Evolutionary conservation across 108 stramenopile genomes (phyloP).

Genomic region (Nitzschia sp.): DNA sequence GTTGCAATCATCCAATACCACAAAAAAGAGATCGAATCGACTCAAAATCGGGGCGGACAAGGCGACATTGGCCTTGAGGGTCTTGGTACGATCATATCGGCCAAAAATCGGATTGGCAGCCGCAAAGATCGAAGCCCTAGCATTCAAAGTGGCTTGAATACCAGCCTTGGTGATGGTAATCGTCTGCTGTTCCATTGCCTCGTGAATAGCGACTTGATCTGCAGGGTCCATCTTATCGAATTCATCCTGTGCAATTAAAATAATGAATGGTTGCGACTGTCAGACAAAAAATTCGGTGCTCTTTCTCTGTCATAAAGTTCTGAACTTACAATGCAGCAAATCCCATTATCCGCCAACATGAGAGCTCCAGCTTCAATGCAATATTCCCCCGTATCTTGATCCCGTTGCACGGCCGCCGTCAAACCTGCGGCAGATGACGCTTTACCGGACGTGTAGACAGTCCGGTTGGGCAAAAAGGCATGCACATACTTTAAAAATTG

Average conservation of each 20-base stretch:
- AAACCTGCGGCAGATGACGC: slow-evolving; percentile 98
- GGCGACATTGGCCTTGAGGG: slow-evolving; percentile 92
- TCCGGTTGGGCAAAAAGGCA: slow-evolving; percentile 86
- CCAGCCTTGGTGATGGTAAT: slow-evolving; percentile 99
- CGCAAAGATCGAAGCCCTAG: slow-evolving; percentile 97
- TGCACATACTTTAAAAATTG: slow-evolving; percentile 98
- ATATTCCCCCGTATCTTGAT: slow-evolving; percentile 98
- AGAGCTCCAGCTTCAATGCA: slow-evolving; percentile 99
- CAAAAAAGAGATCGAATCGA: slow-evolving; percentile 99
- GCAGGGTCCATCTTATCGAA: slow-evolving; percentile 95
- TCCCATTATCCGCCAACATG: slow-evolving; percentile 99
- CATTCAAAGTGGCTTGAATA: slow-evolving; percentile 98
- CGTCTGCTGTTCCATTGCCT: slow-evolving; percentile 99
- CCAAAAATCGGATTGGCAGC: slow-evolving; percentile 99
- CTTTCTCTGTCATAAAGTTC: no score
- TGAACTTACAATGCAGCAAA: slow-evolving; percentile 97
- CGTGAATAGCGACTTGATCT: slow-evolving; percentile 99
- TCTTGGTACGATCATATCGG: slow-evolving; percentile 98
- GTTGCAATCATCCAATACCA: slow-evolving; percentile 97
- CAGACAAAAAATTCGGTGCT: not conserved
- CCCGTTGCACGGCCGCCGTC: slow-evolving; percentile 95
- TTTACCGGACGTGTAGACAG: slow-evolving; percentile 98
- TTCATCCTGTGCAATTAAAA: slow-evolving; percentile 29
- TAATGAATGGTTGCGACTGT: not conserved
- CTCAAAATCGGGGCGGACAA: slow-evolving; percentile 96